phyloP scores from a whole-genome alignment of 2,329 filamentous ascomycete genomes.

The Diaporthe eres region DNA sequence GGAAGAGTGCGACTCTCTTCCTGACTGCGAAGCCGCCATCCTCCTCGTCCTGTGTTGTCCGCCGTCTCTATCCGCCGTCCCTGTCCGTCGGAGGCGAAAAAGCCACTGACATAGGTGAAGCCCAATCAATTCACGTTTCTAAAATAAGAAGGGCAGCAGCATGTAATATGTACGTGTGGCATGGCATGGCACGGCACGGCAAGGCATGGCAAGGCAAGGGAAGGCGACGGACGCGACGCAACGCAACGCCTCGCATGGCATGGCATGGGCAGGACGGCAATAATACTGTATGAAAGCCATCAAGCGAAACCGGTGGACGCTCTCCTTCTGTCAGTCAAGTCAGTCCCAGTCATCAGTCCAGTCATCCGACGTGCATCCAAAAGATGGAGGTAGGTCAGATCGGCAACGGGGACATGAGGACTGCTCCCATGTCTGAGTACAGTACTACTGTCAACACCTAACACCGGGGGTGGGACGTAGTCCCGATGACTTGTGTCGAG shows the following conservation, averaged over 20 bases:
- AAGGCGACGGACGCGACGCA: not conserved
- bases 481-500: not conserved
- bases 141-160: conserved; percentile 21
- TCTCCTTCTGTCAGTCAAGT: not conserved
- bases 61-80: not conserved
- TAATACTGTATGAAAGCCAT: not conserved
- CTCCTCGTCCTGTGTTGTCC: conserved; percentile 2
- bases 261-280: not conserved
- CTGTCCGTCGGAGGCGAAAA: not conserved
- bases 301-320: conserved; percentile 11
- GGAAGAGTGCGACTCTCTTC: not conserved
- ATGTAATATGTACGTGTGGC: conserved; percentile 21
- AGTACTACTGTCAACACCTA: not conserved
- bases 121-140: conserved; percentile 13
- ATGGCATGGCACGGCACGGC: not conserved
- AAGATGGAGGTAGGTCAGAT: conserved; percentile 24
- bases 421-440: not conserved
- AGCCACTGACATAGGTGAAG: not conserved
- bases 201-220: not conserved
- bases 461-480: not conserved
- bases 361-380: conserved; percentile 10
- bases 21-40: not conserved
- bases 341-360: conserved; percentile 13
- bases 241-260: conserved; percentile 11
- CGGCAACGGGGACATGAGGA: not conserved